These are phyloP conservation scores for Myxozyma monticola DNA, from an alignment of 805 yeast species.

Conservation along the genomic window DNA sequence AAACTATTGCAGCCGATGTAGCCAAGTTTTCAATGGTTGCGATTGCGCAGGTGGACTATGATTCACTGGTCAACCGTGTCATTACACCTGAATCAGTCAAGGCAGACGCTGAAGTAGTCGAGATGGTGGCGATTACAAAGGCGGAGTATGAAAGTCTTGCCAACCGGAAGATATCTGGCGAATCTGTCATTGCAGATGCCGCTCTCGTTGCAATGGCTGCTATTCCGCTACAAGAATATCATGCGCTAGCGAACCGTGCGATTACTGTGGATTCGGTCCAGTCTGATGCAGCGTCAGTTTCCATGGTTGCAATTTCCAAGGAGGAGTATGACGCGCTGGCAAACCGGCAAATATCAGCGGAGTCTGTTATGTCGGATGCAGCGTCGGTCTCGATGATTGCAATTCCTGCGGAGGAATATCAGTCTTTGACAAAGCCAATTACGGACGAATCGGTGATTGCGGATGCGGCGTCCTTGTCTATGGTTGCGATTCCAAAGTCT, in stretches of 20 bases:
- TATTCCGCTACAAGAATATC: constrained; percentile 31
- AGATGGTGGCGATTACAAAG: constrained; percentile 20
- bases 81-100: constrained; percentile 1
- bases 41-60: constrained; percentile 32
- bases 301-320: constrained; percentile 31
- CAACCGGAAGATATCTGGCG: constrained; percentile 5
- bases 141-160: constrained; percentile 18
- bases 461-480: constrained; percentile 19
- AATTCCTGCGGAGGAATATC: constrained; percentile 12
- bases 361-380: constrained; percentile 12
- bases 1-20: constrained; percentile 23
- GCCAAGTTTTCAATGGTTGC: constrained; percentile 25
- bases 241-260: constrained; percentile 3
- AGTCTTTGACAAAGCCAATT: not conserved
- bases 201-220: constrained; percentile 30
- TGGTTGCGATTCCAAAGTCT: constrained; percentile 8
- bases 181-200: constrained; percentile 16
- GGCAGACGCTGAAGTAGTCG: constrained; percentile 2
- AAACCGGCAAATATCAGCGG: not conserved
- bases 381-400: constrained; percentile 21
- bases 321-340: constrained; percentile 29
- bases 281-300: constrained; percentile 22
- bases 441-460: constrained; percentile 13
- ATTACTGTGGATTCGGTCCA: constrained; percentile 1
- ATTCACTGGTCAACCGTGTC: constrained; percentile 13